phyloP scores from a whole-genome alignment of 73 alveolate species.

The Paramecium sonneborni region DNA sequence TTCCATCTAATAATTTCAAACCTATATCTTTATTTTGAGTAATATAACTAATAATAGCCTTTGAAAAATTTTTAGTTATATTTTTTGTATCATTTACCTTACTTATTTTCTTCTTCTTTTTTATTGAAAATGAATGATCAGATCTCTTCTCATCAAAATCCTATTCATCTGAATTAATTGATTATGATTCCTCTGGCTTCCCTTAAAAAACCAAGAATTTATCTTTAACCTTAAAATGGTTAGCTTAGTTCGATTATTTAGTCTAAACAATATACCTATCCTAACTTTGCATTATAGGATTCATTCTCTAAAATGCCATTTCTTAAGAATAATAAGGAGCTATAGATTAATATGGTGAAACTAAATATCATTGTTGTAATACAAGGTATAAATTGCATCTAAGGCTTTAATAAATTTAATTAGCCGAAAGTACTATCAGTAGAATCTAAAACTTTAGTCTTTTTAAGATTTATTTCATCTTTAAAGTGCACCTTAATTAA shows the following conservation, averaged over 20 bases:
- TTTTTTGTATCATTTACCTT: conserved; percentile 60
- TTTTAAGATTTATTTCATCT: background rate
- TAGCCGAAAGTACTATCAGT: background rate
- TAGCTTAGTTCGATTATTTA: background rate
- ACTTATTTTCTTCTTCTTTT: background rate
- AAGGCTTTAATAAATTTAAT: background rate
- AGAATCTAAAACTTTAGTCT: background rate
- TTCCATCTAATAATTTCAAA: background rate
- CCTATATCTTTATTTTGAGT: conserved; percentile 28
- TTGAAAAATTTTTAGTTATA: conserved; percentile 58
- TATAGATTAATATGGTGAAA: background rate
- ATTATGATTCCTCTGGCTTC: background rate
- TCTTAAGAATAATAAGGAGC: background rate
- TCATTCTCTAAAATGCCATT: background rate
- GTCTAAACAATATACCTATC: background rate
- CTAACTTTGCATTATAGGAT: background rate
- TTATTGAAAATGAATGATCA: background rate
- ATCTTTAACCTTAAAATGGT: background rate
- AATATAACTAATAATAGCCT: conserved; percentile 55
- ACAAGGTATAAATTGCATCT: background rate
- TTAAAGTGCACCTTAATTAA: background rate
- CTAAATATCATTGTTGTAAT: background rate
- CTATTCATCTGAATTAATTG: background rate
- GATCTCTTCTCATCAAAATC: background rate
- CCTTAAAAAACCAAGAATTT: background rate